A percentile compares a stretch with the other conserved stretches of the same genome.
Conservation (phyloP, 176 grass and related monocot genomes). For the Tillandsia leiboldiana region DNA sequence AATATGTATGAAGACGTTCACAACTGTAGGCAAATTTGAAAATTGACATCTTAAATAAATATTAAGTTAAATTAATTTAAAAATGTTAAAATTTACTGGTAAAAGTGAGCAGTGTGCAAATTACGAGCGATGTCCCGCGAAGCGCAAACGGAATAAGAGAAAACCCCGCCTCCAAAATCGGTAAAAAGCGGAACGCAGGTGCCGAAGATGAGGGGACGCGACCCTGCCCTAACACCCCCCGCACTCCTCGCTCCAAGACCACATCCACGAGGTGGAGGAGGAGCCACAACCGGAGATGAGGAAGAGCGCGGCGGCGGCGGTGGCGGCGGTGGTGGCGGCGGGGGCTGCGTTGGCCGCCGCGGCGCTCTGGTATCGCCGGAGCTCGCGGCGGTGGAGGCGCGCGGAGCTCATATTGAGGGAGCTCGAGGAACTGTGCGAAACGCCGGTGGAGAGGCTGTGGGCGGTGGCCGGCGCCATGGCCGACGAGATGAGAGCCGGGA, state of each 20-base stretch:
- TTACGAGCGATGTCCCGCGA: background rate
- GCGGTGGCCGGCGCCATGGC: constrained; percentile 1
- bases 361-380: background rate
- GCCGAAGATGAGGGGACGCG: background rate
- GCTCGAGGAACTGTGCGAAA: background rate
- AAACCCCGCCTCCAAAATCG: background rate
- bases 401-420: background rate
- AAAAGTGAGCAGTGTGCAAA: background rate
- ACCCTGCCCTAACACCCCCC: background rate
- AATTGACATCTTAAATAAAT: too few species aligned
- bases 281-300: background rate
- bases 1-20: too few species aligned
- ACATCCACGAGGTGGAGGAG: background rate
- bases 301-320: background rate
- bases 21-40: too few species aligned
- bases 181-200: background rate
- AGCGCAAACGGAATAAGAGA: background rate
- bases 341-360: background rate
- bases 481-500: constrained; percentile 1
- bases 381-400: background rate
- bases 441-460: background rate
- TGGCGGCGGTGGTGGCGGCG: background rate
- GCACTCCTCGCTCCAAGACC: background rate
- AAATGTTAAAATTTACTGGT: too few species aligned
- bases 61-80: too few species aligned